A percentile compares a stretch with the other conserved stretches of the same genome.
phyloP scores from a whole-genome alignment of 768 basidiomycete species.

The Pleurotus sapidus region DNA sequence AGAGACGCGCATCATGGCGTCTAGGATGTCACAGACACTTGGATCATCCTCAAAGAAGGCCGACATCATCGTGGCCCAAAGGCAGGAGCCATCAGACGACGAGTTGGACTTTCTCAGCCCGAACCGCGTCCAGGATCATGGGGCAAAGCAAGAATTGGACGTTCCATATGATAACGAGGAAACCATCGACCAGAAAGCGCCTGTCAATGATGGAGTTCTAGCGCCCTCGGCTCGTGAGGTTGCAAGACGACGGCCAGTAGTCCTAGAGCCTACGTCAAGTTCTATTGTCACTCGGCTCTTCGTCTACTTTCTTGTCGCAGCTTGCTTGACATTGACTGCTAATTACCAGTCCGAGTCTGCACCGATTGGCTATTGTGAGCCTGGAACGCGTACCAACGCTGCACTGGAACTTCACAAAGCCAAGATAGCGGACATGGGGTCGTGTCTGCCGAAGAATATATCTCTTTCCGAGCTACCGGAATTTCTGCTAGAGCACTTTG shows the following conservation, averaged over 20 bases:
- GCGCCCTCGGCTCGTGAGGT: constrained; percentile 12
- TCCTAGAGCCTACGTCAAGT: constrained; percentile 12
- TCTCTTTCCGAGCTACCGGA: constrained; percentile 36
- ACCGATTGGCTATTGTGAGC: constrained; percentile 74
- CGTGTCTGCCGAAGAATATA: constrained; percentile 56
- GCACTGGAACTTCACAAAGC: constrained; percentile 47
- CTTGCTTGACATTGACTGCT: constrained; percentile 29
- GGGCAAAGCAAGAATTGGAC: constrained; percentile 15
- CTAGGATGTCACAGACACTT: constrained; percentile 14
- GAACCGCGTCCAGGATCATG: constrained; percentile 1
- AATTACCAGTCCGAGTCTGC: constrained; percentile 68
- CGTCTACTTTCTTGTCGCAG: constrained; percentile 30
- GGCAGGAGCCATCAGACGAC: constrained; percentile 16
- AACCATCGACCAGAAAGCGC: constrained; percentile 10
- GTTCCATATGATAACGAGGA: constrained; percentile 6
- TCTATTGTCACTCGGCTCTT: constrained; percentile 42
- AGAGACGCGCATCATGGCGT: constrained; percentile 20
- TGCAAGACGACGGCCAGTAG: constrained; percentile 2
- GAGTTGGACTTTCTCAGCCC: constrained; percentile 17
- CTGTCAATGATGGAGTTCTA: constrained; percentile 19
- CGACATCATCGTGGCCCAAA: constrained; percentile 6
- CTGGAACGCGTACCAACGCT: constrained; percentile 56
- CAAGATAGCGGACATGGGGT: constrained; percentile 42
- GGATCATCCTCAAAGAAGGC: neutral
- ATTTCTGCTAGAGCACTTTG: constrained; percentile 11